Conservation (phyloP, 805 yeast species). For the Wilhelminamyces savonicus region DNA sequence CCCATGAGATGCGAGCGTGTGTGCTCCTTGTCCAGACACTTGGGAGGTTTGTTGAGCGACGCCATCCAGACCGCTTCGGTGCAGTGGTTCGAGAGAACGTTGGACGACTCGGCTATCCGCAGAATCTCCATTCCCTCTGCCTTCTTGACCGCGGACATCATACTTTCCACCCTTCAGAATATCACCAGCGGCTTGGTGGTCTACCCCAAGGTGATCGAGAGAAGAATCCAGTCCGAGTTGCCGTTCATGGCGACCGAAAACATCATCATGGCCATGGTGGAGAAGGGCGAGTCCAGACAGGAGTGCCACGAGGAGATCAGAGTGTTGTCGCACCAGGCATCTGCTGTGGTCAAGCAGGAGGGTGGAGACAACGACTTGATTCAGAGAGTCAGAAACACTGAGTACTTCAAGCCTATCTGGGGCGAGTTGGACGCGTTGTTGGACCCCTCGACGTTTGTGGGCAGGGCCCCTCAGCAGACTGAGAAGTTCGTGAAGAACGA, state of each 20-base stretch:
- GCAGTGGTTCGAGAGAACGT: slow-evolving; percentile 98
- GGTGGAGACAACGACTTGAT: slow-evolving; percentile 98
- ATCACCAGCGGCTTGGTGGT: slow-evolving; percentile 95
- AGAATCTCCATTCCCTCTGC: slow-evolving; percentile 96
- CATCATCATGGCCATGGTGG: slow-evolving; percentile 99
- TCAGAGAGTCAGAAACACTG: slow-evolving; percentile 71
- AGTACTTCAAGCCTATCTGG: slow-evolving; percentile 88
- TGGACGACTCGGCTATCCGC: slow-evolving; percentile 97
- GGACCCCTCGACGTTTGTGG: slow-evolving; percentile 92
- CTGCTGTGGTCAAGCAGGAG: slow-evolving; percentile 93
- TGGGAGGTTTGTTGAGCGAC: slow-evolving; percentile 86
- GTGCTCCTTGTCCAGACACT: slow-evolving; percentile 94
- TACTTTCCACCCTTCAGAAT: slow-evolving; percentile 82
- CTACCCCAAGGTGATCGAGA: slow-evolving; percentile 96
- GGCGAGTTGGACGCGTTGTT: slow-evolving; percentile 70
- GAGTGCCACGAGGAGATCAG: slow-evolving; percentile 97
- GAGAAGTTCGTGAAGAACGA: slow-evolving; percentile 84
- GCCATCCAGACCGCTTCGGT: slow-evolving; percentile 96
- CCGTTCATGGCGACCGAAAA: slow-evolving; percentile 99
- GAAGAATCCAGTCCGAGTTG: slow-evolving; percentile 88
- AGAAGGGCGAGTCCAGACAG: slow-evolving; percentile 95
- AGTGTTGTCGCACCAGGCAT: slow-evolving; percentile 95
- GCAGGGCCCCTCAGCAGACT: slow-evolving; percentile 97
- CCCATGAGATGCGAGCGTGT: slow-evolving; percentile 99
- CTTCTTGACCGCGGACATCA: slow-evolving; percentile 90